These are phyloP conservation scores for Aspergillus wentii DNA, from an alignment of 495 filamentous ascomycete species.

Conservation along the genomic window DNA sequence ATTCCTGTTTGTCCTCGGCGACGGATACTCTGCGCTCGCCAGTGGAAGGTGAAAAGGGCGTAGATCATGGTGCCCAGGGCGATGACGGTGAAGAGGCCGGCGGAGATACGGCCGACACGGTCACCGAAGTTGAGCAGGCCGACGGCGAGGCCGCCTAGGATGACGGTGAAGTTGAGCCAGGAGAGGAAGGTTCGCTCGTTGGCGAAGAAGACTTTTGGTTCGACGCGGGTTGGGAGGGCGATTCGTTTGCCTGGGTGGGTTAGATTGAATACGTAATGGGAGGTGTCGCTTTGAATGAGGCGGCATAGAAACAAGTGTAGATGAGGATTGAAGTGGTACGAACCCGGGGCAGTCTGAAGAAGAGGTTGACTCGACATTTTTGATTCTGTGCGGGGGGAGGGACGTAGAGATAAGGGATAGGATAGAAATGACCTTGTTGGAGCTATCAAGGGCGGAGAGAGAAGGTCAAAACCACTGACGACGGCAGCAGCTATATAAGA, in stretches of 20 bases:
- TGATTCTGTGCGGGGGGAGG: too few species aligned
- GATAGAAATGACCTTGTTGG: too few species aligned
- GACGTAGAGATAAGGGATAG: too few species aligned
- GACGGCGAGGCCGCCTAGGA: conserved; percentile 90
- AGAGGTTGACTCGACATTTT: conserved; percentile 94
- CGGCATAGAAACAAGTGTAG: conserved; percentile 1
- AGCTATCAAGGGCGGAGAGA: too few species aligned
- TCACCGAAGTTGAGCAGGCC: conserved; percentile 99
- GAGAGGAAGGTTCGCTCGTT: conserved; percentile 98
- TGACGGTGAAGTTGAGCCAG: conserved; percentile 99
- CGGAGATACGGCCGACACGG: conserved; percentile 82
- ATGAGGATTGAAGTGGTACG: conserved; percentile 5
- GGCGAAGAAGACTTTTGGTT: conserved; percentile 99
- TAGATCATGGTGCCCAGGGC: conserved; percentile 96
- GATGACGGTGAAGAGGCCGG: conserved; percentile 88
- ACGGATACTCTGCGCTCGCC: conserved; percentile 90
- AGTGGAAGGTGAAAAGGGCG: conserved; percentile 91
- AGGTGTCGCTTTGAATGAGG: not conserved
- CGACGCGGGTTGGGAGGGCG: conserved; percentile 93
- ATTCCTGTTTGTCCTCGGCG: conserved; percentile 89
- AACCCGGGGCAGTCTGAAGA: conserved; percentile 75
- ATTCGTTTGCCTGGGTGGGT: conserved; percentile 79
- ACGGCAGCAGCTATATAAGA: too few species aligned
- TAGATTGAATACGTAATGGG: not conserved
- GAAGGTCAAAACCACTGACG: too few species aligned